These are phyloP conservation scores for Agrocybe praecox DNA, from an alignment of 768 basidiomycete genomes.

Conservation along the genomic window DNA sequence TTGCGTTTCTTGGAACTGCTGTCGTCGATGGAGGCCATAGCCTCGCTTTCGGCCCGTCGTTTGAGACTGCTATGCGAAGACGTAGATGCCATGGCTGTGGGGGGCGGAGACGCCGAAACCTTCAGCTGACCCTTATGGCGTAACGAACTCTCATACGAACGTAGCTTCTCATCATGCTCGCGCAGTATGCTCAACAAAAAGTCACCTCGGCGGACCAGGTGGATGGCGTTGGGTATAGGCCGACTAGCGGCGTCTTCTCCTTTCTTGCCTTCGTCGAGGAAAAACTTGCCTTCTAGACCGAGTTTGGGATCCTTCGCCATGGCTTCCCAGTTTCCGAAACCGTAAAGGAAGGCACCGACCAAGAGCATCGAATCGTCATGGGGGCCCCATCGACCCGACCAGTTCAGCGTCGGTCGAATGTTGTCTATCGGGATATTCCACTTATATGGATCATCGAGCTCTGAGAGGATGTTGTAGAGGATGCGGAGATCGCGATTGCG, in stretches of 20 bases:
- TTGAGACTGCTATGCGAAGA: slow-evolving; percentile 66
- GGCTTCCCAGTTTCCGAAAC: slow-evolving; percentile 96
- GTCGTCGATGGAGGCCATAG: slow-evolving; percentile 80
- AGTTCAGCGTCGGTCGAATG: slow-evolving; percentile 91
- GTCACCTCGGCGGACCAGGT: slow-evolving; percentile 95
- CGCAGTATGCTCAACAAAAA: slow-evolving; percentile 84
- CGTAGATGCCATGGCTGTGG: slow-evolving; percentile 67
- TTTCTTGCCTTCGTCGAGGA: slow-evolving; percentile 97
- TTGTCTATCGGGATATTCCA: slow-evolving; percentile 93
- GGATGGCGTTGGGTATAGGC: slow-evolving; percentile 96
- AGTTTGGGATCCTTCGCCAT: slow-evolving; percentile 90
- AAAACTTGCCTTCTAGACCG: slow-evolving; percentile 89
- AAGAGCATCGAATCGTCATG: slow-evolving; percentile 94
- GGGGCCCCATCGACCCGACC: slow-evolving; percentile 95
- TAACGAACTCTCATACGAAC: slow-evolving; percentile 83
- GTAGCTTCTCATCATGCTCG: slow-evolving; percentile 90
- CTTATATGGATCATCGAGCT: slow-evolving; percentile 71
- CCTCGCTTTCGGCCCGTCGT: slow-evolving; percentile 85
- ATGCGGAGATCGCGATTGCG: slow-evolving; percentile 88
- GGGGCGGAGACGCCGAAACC: slow-evolving; percentile 75
- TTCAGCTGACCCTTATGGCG: slow-evolving; percentile 72
- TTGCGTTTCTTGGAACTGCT: slow-evolving; percentile 75
- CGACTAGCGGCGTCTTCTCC: slow-evolving; percentile 81
- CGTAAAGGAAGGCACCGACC: slow-evolving; percentile 90
- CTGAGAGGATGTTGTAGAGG: slow-evolving; percentile 77